Evolutionary conservation across 176 grass and related monocot genomes (phyloP), one percentile per base, ranked within the genome.

Genomic region (Ampelocalamus luodianensis): DNA sequence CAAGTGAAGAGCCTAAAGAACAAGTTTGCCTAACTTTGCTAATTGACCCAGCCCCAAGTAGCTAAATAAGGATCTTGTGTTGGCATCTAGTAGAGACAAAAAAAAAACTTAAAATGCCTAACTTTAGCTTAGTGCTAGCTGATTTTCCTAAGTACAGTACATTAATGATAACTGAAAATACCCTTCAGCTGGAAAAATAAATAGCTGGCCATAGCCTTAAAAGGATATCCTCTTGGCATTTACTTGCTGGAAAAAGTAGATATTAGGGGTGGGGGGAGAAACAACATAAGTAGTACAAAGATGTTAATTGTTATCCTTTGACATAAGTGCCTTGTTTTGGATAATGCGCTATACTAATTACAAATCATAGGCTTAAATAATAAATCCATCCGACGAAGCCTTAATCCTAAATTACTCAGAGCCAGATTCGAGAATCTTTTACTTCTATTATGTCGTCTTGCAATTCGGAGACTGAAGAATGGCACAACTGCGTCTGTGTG

Each of bases 291-390:
- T 37, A 71, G 69, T 38, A 80, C 32, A 76, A 80, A 84, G 70
- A 87, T 84, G 89, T 90, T 77, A 73, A n/a, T n/a, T n/a, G 86
- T 78, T 86, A 93, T 86, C 86, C 82, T 83, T 22, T 22, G 79
- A 77, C 66, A 74, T 18, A 60, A 70, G 67, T 86, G 80, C 69
- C 64, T 26, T 68, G 67, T 68, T 71, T 63, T 27, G 27, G 77
- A 82, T 76, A 83, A 76, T 80, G 76, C 32, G 56, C 13, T 71
- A n/a, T 66, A 86, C 22, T 68, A 68, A 74, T 60, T 70, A 23
- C 39, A 69, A 69, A 29, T 27, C 54, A 13, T 54, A 71, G 34
- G 24, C 34, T 68, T 29, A 17, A 38, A 80, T 74, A 55, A 65
- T 46, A 83, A 86, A 82, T 56, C 59, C 39, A 51, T 45, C 55